Percentiles rank a stretch among this genome's conserved stretches.
phyloP scores from a whole-genome alignment of 805 yeast genomes.

The Yarrowia sp. region DNA sequence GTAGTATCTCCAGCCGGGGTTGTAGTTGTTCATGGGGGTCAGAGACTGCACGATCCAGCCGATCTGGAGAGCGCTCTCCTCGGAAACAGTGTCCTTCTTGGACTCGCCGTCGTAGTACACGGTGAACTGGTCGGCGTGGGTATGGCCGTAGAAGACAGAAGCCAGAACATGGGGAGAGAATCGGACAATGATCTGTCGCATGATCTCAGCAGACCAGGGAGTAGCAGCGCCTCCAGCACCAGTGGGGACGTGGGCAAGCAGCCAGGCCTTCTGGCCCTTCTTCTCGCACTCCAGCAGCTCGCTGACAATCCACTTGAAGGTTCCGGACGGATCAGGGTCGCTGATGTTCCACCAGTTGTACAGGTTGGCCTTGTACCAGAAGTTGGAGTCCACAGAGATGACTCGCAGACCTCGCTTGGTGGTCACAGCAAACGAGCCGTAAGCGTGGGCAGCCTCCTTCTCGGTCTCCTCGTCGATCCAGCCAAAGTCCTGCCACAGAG shows the following conservation, averaged over 20 bases:
- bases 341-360: conserved; percentile 50
- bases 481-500: conserved; percentile 47
- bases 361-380: conserved; percentile 62
- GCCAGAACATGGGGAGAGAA: conserved; percentile 71
- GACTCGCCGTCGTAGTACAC: conserved; percentile 47
- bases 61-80: conserved; percentile 42
- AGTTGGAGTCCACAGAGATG: conserved; percentile 63
- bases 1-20: conserved; percentile 74
- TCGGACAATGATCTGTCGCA: conserved; percentile 57
- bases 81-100: conserved; percentile 33
- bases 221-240: conserved; percentile 47
- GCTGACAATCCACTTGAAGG: conserved; percentile 56
- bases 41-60: conserved; percentile 68
- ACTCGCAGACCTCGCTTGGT: conserved; percentile 58
- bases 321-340: conserved; percentile 61
- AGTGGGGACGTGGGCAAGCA: conserved; percentile 65
- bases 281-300: conserved; percentile 61
- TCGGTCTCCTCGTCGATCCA: conserved; percentile 43
- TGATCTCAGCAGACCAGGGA: conserved; percentile 58
- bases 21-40: conserved; percentile 57
- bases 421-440: conserved; percentile 59
- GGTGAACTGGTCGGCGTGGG: conserved; percentile 66
- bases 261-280: conserved; percentile 65
- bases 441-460: conserved; percentile 41
- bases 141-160: conserved; percentile 66